Evolutionary conservation across 2,329 filamentous ascomycete genomes (phyloP), one percentile per base, ranked within the genome.

Genomic region (Ustulina deusta): DNA sequence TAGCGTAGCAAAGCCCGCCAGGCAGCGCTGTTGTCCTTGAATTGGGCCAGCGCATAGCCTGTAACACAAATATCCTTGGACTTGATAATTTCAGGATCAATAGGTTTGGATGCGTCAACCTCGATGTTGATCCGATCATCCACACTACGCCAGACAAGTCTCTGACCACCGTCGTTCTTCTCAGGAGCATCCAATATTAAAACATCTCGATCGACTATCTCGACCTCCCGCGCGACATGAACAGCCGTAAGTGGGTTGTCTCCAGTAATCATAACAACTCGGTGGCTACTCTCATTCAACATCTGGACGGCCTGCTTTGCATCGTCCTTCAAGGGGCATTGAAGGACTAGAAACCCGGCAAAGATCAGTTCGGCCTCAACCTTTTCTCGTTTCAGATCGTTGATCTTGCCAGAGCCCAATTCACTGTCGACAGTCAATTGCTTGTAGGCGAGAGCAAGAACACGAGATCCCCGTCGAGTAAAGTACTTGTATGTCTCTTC

Each of bases 401-500:
- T 98, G 82, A 99, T 95, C 76, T 89, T 93, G 78, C 88, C 87
- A 72, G 93, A 88, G 49, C 93, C 91, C 69, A 97, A 86, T 77
- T 99, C 96, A 42, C 89, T 86, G 49, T 97, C 93, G 2, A 86
- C 84, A 1, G 93, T 91, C 15, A 99, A 86, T 78, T 94, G 94
- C 84, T 97, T 97, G 84, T 97, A 98, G 42, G 92, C 96, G 48
- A 99, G 87, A 55, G 95, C 93, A 42, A 99, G 87, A 15, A 99
- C 96, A 83, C 96, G 92, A 49, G 94, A 97, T 74, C 96, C 96
- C 74, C 97, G 97, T 71, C 96, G 90, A 62, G 95, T 98, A 77
- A 98, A 99, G 82, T 97, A 93, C 81, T 98, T 99, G 87, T 90
- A 99, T 0, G 96, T 99, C 82, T 98, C 96, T 79, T 99, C 96